A percentile compares a stretch with the other conserved stretches of the same genome.
Conservation (phyloP, 1,139 yeast genomes). For the Kurtzmaniella natalensis region DNA sequence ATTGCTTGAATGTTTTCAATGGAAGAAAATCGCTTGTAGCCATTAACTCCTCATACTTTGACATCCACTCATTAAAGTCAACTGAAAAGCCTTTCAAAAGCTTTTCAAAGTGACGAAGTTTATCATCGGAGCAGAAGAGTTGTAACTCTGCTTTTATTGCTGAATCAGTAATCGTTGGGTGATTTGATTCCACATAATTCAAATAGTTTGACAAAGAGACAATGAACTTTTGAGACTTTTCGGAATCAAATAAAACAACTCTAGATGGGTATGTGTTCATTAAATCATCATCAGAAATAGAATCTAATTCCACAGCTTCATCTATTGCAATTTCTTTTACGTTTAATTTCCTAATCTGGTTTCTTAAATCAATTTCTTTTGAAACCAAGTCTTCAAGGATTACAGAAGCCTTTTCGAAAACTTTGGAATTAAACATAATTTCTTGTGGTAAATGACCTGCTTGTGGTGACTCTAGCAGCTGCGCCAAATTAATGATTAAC, state of each 20-base stretch:
- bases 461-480: constrained; percentile 31
- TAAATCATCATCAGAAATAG: constrained; percentile 50
- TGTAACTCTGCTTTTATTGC: constrained; percentile 39
- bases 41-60: constrained; percentile 39
- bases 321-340: constrained; percentile 32
- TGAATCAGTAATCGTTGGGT: neutral
- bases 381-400: constrained; percentile 27
- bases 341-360: constrained; percentile 27
- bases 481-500: constrained; percentile 44
- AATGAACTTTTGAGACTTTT: constrained; percentile 24
- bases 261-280: constrained; percentile 50
- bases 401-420: constrained; percentile 25
- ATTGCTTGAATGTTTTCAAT: constrained; percentile 38
- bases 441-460: constrained; percentile 11
- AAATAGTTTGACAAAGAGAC: constrained; percentile 46
- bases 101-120: constrained; percentile 32
- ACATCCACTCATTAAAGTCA: constrained; percentile 51
- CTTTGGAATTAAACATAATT: constrained; percentile 25
- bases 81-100: constrained; percentile 35
- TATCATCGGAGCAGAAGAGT: constrained; percentile 48
- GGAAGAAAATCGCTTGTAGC: constrained; percentile 41
- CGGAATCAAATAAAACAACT: constrained; percentile 33
- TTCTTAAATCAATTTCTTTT: constrained; percentile 40
- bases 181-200: constrained; percentile 14
- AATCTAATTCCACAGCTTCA: constrained; percentile 30